phyloP scores from a whole-genome alignment of 805 yeast genomes.

The Blastobotrys americana region DNA sequence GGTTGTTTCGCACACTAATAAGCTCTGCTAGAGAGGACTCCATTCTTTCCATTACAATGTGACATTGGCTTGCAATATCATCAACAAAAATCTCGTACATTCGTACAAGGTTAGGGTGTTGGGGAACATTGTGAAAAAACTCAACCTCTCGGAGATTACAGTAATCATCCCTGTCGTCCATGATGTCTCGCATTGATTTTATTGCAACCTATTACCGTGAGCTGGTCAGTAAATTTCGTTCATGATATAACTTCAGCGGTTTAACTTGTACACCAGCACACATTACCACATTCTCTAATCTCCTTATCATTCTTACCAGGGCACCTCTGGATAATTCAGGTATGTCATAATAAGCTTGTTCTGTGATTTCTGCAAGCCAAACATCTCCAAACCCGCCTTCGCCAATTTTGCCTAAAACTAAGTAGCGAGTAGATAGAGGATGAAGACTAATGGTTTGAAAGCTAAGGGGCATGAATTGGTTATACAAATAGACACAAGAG shows the following conservation, averaged over 20 bases:
- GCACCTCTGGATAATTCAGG: neutral
- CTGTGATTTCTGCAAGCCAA: slow-evolving; percentile 11
- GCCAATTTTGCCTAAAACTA: slow-evolving; percentile 21
- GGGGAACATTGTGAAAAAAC: slow-evolving; percentile 44
- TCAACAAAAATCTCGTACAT: slow-evolving; percentile 78
- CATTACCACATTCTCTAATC: too few relatives aligned
- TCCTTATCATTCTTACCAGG: too few relatives aligned
- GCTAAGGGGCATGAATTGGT: neutral
- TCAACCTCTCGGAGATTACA: slow-evolving; percentile 34
- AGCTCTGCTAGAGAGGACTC: slow-evolving; percentile 73
- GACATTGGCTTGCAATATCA: slow-evolving; percentile 47
- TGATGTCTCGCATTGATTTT: slow-evolving; percentile 60
- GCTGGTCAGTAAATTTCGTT: too few relatives aligned
- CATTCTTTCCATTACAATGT: slow-evolving; percentile 86
- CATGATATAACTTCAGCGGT: too few relatives aligned
- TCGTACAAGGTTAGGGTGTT: slow-evolving; percentile 66
- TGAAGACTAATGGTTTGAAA: neutral
- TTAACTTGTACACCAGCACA: too few relatives aligned
- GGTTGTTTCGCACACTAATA: slow-evolving; percentile 52
- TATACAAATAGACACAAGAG: too few relatives aligned
- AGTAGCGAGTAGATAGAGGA: slow-evolving; percentile 4
- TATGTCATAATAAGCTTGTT: slow-evolving; percentile 1
- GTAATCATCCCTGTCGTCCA: slow-evolving; percentile 48
- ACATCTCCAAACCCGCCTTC: slow-evolving; percentile 25
- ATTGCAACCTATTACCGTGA: slow-evolving; percentile 51